Evolutionary conservation across 106 monocot genomes (phyloP), one percentile per base, ranked within the genome.

Genomic region (Acorus gramineus): DNA sequence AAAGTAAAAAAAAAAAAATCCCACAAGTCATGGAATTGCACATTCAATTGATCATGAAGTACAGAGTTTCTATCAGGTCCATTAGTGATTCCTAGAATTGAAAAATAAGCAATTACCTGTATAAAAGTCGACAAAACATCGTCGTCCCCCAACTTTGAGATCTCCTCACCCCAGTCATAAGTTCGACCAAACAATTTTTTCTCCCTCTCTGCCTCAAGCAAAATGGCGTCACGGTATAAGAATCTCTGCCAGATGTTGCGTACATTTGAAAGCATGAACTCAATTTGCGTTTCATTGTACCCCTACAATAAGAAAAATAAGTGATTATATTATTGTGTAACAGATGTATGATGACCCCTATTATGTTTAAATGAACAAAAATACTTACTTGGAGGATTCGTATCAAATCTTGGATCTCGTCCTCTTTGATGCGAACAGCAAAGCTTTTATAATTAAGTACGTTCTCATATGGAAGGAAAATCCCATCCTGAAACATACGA

Each of bases 381-480:
- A 66, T 14, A 51, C 44, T 57, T 76, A 87, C 95, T 80, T 53
- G 70, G 66, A 96, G 90, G 56, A 85, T 76, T 53, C 66, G 63
- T 5, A 87, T 68, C 82, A 95, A 76, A 67, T 80, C 80, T 72
- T 84, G 84, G 64, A 90, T 90, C 53, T 95, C 84, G 58, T 95
- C 76, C 79, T 95, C 95, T 14, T 56, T 44, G 62, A 90, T 75
- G 11, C 82, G 84, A 71, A 95, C 80, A 13, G 85, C 80, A 82
- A 95, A 95, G 66, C 80, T 87, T 44, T 81, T 57, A 55, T 85
- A 95, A 46, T 95, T 85, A 3, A 95, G 78, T 8, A 95, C 68
- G 73, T 95, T 95, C 63, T 95, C 95, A 66, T 90, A 87, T 47
- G 95, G 95, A 14, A 95, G 74, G 54, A 80, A 90, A 58, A 95